Evolutionary conservation across 345 rosid species (phyloP).

Genomic region (Syzygium grande): DNA sequence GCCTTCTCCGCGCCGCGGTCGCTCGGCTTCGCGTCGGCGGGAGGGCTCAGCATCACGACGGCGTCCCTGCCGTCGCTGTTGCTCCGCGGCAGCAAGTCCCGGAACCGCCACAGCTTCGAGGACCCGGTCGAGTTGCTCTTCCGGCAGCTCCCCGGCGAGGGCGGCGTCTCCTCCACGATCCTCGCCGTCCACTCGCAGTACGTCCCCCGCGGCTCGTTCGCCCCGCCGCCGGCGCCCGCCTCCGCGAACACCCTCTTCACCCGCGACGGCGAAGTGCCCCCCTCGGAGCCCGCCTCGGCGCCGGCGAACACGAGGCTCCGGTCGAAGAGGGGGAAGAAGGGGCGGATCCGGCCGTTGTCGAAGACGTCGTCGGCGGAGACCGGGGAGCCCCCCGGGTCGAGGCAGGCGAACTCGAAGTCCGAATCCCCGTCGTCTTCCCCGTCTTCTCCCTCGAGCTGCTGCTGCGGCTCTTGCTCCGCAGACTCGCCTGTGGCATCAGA

Average conservation of each 20-base stretch:
- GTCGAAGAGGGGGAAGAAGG: constrained; percentile 35
- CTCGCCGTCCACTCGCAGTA: constrained; percentile 32
- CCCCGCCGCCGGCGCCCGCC: constrained; percentile 3
- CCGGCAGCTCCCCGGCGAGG: constrained; percentile 37
- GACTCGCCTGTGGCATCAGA: not conserved
- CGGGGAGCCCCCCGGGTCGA: constrained; percentile 23
- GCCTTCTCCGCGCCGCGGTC: not conserved
- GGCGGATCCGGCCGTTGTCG: constrained; percentile 45
- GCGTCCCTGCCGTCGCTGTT: constrained; percentile 58
- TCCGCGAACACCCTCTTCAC: constrained; percentile 31
- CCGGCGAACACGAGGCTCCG: constrained; percentile 13
- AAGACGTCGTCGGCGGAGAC: constrained; percentile 42
- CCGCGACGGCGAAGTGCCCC: not conserved
- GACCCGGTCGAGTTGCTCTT: constrained; percentile 61
- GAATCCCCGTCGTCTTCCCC: constrained; percentile 19
- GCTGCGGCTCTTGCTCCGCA: not conserved
- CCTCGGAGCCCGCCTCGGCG: not conserved
- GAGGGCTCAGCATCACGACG: constrained; percentile 34
- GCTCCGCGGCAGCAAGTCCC: constrained; percentile 31
- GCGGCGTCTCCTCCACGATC: constrained; percentile 29
- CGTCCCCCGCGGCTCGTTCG: constrained; percentile 9
- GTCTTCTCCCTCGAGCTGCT: not conserved
- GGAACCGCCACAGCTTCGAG: constrained; percentile 42
- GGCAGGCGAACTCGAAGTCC: constrained; percentile 41
- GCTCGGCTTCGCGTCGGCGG: not conserved